Percentiles rank a stretch among this genome's conserved stretches.
Conservation (phyloP, 495 filamentous ascomycete species). For the Aspergillus ostianus region DNA sequence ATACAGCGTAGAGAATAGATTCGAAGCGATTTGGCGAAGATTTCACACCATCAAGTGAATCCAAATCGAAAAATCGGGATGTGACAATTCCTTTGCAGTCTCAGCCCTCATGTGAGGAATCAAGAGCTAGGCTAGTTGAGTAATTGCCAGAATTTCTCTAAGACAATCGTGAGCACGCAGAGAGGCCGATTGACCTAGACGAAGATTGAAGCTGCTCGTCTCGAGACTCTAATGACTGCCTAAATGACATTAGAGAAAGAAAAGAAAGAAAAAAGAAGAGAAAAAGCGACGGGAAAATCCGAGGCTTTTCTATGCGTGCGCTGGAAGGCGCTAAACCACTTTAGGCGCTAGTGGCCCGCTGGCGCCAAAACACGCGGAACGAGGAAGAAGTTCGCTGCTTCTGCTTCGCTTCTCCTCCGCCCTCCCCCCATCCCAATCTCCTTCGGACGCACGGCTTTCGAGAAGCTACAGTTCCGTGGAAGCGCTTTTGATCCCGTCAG, state of each 20-base stretch:
- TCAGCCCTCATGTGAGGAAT: conserved; percentile 50
- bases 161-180: conserved; percentile 99
- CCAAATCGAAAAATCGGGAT: conserved; percentile 18
- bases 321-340: conserved; percentile 6
- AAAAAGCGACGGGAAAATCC: conserved; percentile 27
- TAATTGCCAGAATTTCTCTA: conserved; percentile 71
- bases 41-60: background rate
- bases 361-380: conserved; percentile 31
- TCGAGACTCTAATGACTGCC: conserved; percentile 99
- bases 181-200: conserved; percentile 86
- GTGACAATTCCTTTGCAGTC: conserved; percentile 52
- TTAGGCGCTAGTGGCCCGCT: conserved; percentile 32
- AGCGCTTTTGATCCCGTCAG: conserved; percentile 2
- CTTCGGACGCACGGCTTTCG: background rate
- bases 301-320: conserved; percentile 24
- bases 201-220: conserved; percentile 88
- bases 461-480: background rate
- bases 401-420: conserved; percentile 1
- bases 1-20: conserved; percentile 2
- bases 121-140: conserved; percentile 63
- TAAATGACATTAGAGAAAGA: conserved; percentile 79
- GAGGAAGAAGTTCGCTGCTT: background rate
- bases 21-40: background rate
- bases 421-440: background rate
- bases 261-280: conserved; percentile 53